Conservation (phyloP, 495 filamentous ascomycete genomes). For the Hyaloscypha hepaticicola region DNA sequence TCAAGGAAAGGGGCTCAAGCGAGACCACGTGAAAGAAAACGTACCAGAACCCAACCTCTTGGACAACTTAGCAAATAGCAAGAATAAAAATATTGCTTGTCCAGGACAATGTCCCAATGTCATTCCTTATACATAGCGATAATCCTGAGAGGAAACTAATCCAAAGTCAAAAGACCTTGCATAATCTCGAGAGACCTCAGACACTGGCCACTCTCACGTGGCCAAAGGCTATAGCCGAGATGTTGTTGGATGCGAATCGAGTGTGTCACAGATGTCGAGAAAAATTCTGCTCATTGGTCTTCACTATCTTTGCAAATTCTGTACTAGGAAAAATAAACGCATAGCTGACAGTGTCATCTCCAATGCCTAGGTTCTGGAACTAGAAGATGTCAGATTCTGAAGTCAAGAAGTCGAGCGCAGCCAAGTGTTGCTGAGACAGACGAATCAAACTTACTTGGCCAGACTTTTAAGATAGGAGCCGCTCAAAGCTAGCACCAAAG, state of each 20-base stretch:
- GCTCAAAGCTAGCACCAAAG: not conserved
- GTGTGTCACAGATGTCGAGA: not conserved
- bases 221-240: no score
- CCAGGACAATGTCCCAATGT: not conserved
- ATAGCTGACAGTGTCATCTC: not conserved
- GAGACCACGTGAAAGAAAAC: not conserved
- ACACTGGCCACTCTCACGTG: no score
- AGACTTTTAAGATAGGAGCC: not conserved
- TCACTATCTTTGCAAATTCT: not conserved
- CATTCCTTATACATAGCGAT: not conserved
- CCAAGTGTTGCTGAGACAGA: not conserved
- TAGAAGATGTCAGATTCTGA: not conserved
- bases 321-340: not conserved
- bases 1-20: not conserved
- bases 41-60: not conserved
- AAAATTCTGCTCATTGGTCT: not conserved
- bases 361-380: not conserved
- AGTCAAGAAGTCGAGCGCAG: not conserved
- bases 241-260: not conserved
- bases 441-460: not conserved
- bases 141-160: not conserved
- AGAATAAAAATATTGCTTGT: not conserved
- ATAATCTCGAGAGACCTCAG: not conserved
- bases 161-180: not conserved
- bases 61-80: not conserved